phyloP scores from a whole-genome alignment of 257 asterid species.

The Osmanthus fragrans region DNA sequence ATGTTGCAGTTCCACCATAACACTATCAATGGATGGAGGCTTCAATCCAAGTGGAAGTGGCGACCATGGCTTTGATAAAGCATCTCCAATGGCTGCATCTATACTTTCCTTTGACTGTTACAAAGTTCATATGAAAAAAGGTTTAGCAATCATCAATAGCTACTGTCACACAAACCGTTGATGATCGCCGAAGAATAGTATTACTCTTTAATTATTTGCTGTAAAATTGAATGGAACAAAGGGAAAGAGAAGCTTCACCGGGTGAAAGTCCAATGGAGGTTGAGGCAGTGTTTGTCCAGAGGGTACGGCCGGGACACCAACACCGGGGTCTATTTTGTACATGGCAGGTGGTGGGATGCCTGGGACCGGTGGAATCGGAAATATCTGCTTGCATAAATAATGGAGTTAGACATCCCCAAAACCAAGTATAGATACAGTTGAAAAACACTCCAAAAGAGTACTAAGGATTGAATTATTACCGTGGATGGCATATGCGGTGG shows the following conservation, averaged over 20 bases:
- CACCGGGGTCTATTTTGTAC: constrained; percentile 55
- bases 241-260: constrained; percentile 40
- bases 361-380: constrained; percentile 45
- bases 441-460: constrained; percentile 4
- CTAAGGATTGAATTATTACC: constrained; percentile 34
- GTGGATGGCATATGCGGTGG: constrained; percentile 47
- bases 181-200: too few species aligned
- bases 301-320: constrained; percentile 31
- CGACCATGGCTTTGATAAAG: constrained; percentile 84
- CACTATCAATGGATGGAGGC: constrained; percentile 76
- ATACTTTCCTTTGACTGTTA: constrained; percentile 91
- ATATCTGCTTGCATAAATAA: constrained; percentile 45
- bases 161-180: too few species aligned
- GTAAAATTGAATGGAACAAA: background rate
- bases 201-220: background rate
- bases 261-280: constrained; percentile 68
- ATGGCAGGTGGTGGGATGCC: constrained; percentile 48
- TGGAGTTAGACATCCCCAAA: background rate
- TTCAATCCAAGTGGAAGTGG: constrained; percentile 93
- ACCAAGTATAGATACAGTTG: background rate
- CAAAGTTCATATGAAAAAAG: background rate
- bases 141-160: background rate
- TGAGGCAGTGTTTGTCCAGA: constrained; percentile 54
- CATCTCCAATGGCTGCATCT: constrained; percentile 94
- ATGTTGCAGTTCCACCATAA: constrained; percentile 76